Percentiles rank a stretch among this genome's conserved stretches.
Evolutionary conservation across 345 rosid genomes (phyloP).

Genomic region (Mangifera indica): DNA sequence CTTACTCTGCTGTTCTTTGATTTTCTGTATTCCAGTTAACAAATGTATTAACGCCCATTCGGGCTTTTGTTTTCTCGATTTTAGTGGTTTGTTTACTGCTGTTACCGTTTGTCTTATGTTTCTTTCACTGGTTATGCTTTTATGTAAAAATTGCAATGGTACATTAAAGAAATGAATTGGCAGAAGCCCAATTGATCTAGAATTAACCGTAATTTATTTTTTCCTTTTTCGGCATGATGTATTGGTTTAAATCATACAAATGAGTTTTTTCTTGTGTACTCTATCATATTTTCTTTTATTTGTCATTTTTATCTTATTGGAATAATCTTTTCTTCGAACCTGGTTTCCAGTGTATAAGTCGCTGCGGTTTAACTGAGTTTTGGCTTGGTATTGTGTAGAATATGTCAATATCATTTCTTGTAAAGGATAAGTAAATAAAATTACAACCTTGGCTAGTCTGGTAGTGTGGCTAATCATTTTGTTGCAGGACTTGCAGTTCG

Average conservation of each 20-base stretch:
- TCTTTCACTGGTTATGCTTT: background rate
- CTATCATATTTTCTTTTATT: background rate
- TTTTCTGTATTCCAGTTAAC: background rate
- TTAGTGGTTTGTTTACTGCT: background rate
- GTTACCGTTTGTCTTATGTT: background rate
- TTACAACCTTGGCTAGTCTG: too few species aligned
- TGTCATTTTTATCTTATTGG: too few species aligned
- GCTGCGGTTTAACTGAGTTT: too few species aligned
- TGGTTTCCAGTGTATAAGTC: too few species aligned
- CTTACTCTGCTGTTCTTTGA: background rate
- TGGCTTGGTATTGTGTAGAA: background rate
- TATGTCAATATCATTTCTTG: too few species aligned
- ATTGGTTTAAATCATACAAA: background rate
- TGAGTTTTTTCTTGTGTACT: slow-evolving; percentile 2
- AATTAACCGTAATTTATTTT: background rate
- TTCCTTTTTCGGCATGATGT: background rate
- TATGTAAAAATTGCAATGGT: background rate
- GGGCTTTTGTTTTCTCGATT: background rate
- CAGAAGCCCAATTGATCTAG: background rate
- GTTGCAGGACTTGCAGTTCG: background rate
- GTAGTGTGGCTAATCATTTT: background rate
- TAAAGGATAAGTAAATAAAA: too few species aligned
- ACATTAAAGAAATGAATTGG: too few species aligned
- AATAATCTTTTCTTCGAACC: too few species aligned
- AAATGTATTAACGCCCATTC: background rate